A percentile compares a stretch with the other conserved stretches of the same genome.
Evolutionary conservation across 2,329 filamentous ascomycete genomes (phyloP).

Genomic region (Didymellaceae sp.): DNA sequence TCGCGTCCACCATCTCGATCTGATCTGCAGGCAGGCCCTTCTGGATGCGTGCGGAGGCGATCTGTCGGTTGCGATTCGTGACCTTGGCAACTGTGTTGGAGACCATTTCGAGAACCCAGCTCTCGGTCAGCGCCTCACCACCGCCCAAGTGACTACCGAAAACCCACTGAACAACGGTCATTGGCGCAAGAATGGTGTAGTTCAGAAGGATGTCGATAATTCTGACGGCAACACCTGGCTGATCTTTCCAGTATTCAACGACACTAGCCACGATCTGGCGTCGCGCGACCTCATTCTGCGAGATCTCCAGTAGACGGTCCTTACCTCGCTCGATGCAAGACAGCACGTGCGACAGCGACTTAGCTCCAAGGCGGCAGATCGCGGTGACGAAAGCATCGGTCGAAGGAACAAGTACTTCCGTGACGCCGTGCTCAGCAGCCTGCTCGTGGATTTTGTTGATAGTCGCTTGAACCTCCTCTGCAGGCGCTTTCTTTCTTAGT

Average conservation of each 20-base stretch:
- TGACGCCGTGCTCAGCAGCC: conserved; percentile 70
- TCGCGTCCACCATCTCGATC: conserved; percentile 67
- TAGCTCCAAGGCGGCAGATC: conserved; percentile 91
- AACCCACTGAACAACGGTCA: conserved; percentile 88
- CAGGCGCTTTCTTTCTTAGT: conserved; percentile 81
- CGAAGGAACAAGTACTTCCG: conserved; percentile 80
- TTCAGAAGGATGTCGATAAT: conserved; percentile 97
- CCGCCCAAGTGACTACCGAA: conserved; percentile 70
- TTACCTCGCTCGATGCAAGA: conserved; percentile 96
- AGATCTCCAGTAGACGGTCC: conserved; percentile 81
- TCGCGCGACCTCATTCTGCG: conserved; percentile 73
- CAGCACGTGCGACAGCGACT: conserved; percentile 93
- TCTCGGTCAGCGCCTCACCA: conserved; percentile 72
- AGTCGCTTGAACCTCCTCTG: conserved; percentile 83
- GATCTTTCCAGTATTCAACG: conserved; percentile 90
- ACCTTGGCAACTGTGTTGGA: conserved; percentile 90
- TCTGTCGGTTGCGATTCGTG: conserved; percentile 81
- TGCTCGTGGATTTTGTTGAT: conserved; percentile 83
- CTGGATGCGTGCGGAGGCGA: conserved; percentile 69
- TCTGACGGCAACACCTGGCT: conserved; percentile 88
- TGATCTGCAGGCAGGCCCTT: conserved; percentile 64
- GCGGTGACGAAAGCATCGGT: conserved; percentile 94
- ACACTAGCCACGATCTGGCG: conserved; percentile 90
- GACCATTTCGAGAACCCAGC: conserved; percentile 88
- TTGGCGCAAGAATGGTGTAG: conserved; percentile 89